Evolutionary conservation across 129 eudicot species (phyloP).

Genomic region (Gnaphalium uliginosum): DNA sequence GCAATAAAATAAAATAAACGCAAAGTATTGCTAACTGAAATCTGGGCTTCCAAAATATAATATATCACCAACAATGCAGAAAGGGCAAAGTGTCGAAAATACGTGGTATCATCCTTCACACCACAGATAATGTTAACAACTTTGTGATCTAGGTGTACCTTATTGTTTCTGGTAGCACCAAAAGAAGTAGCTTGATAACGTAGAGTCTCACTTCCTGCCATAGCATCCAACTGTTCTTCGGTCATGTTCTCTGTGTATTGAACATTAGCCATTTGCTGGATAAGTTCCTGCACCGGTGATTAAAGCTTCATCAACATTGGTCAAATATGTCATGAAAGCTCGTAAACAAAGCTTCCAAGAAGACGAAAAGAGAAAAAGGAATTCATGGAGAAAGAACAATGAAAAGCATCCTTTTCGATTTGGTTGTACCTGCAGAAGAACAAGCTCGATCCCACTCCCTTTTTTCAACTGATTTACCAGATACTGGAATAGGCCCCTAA

Average conservation of each 20-base stretch:
- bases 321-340: not conserved
- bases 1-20: not conserved
- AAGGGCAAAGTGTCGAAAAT: not conserved
- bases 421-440: slow-evolving; percentile 82
- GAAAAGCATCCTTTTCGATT: slow-evolving; percentile 16
- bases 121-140: not conserved
- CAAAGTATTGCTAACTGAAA: not conserved
- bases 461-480: slow-evolving; percentile 92
- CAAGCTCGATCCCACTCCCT: slow-evolving; percentile 97
- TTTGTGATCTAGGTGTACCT: slow-evolving; percentile 48
- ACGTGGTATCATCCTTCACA: not conserved
- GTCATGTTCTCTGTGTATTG: slow-evolving; percentile 99
- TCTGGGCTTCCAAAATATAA: not conserved
- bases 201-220: slow-evolving; percentile 97
- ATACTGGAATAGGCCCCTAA: slow-evolving; percentile 95
- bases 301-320: not conserved
- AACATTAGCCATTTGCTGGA: slow-evolving; percentile 99
- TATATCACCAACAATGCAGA: not conserved
- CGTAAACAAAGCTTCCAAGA: slow-evolving; percentile 8
- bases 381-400: not conserved
- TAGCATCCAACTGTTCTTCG: slow-evolving; percentile 96
- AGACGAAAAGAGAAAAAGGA: slow-evolving; percentile 3
- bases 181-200: slow-evolving; percentile 94
- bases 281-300: slow-evolving; percentile 67
- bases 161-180: slow-evolving; percentile 89